A percentile compares a stretch with the other conserved stretches of the same genome.
Evolutionary conservation across 768 basidiomycete genomes (phyloP).

Genomic region (Lanmaoa pseudosensibilis): DNA sequence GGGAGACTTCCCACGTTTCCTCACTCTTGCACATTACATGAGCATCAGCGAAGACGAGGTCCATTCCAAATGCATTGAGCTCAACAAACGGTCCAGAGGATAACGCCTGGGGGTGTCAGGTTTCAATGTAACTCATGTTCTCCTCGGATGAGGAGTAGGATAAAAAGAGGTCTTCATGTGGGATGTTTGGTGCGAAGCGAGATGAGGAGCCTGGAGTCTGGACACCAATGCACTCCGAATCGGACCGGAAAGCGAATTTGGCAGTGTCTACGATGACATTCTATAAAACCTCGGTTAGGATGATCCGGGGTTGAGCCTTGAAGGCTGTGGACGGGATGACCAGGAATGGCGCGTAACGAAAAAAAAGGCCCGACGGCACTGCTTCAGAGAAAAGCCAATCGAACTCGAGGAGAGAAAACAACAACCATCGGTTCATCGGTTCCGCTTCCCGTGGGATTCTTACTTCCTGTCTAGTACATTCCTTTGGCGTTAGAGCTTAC

Average conservation of each 20-base stretch:
- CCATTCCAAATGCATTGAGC: neutral
- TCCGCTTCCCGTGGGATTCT: neutral
- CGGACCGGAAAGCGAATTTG: neutral
- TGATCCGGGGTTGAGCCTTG: neutral
- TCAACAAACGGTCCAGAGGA: neutral
- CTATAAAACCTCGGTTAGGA: neutral
- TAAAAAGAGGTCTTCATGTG: no score
- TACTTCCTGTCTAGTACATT: neutral
- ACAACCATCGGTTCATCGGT: neutral
- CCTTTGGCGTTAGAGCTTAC: no score
- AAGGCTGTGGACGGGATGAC: neutral
- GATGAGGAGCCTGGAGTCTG: no score
- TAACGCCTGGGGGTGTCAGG: neutral
- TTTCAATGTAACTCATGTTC: no score
- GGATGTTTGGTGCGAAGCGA: no score
- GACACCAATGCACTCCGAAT: no score
- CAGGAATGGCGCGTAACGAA: neutral
- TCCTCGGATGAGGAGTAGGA: no score
- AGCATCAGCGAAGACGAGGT: neutral
- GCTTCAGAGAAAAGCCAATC: no score
- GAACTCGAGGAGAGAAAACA: neutral
- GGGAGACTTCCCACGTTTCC: neutral
- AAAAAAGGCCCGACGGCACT: neutral
- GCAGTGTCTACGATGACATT: neutral
- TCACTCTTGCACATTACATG: neutral